phyloP scores from a whole-genome alignment of 176 grass and related monocot genomes.

The sorghum (Sorghum bicolor) region Sorghum_bicolor_NCBIv3 NC_012875.2:57367001-57367500 shows the following conservation, averaged over 20 bases:
- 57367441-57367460: not conserved
- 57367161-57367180: not conserved
- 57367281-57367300: not conserved
- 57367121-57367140: conserved; percentile 2
- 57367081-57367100: conserved; percentile 49
- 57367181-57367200: conserved; percentile 30
- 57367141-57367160: conserved; percentile 31
- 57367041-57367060: conserved; percentile 23
- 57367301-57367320: not conserved
- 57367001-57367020: conserved; percentile 54
- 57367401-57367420: not conserved
- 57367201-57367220: conserved; percentile 21
- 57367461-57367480: not conserved
- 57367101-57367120: conserved; percentile 35
- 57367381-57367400: not conserved
- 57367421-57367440: not conserved
- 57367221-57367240: conserved; percentile 34
- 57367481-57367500: not conserved
- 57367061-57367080: conserved; percentile 38
- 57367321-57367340: not conserved
- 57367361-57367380: not conserved
- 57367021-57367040: conserved; percentile 24
- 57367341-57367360: not conserved
- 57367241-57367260: too few relatives aligned
- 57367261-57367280: too few relatives aligned